Evolutionary conservation across 106 monocot genomes (phyloP), one percentile per base, ranked within the genome.

Genomic region (Alisma plantagoaquatica): DNA sequence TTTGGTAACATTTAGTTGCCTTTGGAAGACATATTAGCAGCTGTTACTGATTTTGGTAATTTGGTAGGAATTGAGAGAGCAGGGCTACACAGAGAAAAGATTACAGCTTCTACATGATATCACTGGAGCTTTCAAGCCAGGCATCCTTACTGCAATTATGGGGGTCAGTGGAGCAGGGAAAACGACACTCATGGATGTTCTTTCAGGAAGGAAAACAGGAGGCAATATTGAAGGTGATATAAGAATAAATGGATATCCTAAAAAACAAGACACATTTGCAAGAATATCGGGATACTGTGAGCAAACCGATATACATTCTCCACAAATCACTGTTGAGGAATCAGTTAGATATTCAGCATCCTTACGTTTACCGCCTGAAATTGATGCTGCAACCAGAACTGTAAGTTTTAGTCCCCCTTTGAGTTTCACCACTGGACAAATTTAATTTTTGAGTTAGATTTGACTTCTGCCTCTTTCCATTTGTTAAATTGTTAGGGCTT

Each of bases 171-270:
- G 65, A 16, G 65, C 65, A 46, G 65, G 65, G 17, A 66, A 66
- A 48, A 67, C 66, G n/a, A 67, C 66, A 1, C 33, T 67, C 2
- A 57, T 67, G 56, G 66, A 67, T 46, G 57, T 67, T 35, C 66
- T 67, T 9, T 56, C 66, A n/a, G 66, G 66, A 24, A 56, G 66
- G 49, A 67, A 67, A 28, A 57, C 57, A 17, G 66, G 66, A 21
- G 66, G 66, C 2, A 33, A 21, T 18, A 57, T 67, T 28, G 57
- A 67, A 27, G 66, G 66, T 30, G 33, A 48, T 17, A 48, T 67
- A 31, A 35, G 57, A 33, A 67, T 67, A 19, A 33, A 35, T 7
- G 66, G 66, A 5, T 57, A 67, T 27, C 66, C 33, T 10, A 67
- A 67, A 20, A 49, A 35, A 22, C 66, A 67, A 49, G 30, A 48